A percentile compares a stretch with the other conserved stretches of the same genome.
Evolutionary conservation across 163 green algal species (phyloP).

Genomic region (Prototheca cutis): DNA sequence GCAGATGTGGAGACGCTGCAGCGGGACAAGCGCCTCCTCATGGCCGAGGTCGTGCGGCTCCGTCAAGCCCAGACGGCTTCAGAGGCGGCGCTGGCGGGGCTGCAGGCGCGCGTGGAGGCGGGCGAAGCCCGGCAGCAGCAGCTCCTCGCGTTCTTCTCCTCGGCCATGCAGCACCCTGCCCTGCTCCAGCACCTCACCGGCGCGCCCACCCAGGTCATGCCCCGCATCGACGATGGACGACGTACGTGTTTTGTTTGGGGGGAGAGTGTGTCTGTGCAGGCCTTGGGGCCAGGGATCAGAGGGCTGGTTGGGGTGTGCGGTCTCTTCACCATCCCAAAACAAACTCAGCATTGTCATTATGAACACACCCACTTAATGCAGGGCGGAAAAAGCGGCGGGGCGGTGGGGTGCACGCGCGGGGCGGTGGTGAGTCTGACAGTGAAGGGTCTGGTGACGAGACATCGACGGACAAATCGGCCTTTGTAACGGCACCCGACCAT

Average conservation of each 20-base stretch:
- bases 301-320: too few species aligned
- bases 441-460: slow-evolving; percentile 5
- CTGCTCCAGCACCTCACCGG: slow-evolving; percentile 67
- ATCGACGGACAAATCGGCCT: slow-evolving; percentile 1
- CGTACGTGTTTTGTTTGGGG: neutral
- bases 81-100: slow-evolving; percentile 43
- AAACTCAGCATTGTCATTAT: too few species aligned
- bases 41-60: slow-evolving; percentile 80
- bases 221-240: slow-evolving; percentile 29
- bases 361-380: too few species aligned
- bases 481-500: too few species aligned
- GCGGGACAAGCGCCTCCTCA: slow-evolving; percentile 79
- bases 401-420: neutral
- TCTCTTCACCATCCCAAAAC: too few species aligned
- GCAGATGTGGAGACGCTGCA: slow-evolving; percentile 83
- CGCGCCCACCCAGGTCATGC: slow-evolving; percentile 23
- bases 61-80: slow-evolving; percentile 68
- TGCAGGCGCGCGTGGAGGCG: slow-evolving; percentile 52
- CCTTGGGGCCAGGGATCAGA: neutral
- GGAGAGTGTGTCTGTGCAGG: neutral
- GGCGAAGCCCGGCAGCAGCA: slow-evolving; percentile 70
- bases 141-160: slow-evolving; percentile 70
- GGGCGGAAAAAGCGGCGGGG: slow-evolving; percentile 48
- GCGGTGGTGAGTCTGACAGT: slow-evolving; percentile 4
- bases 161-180: slow-evolving; percentile 67